These are phyloP conservation scores for Diaporthe ampelina DNA, from an alignment of 2,329 filamentous ascomycete genomes.

Conservation along the genomic window DNA sequence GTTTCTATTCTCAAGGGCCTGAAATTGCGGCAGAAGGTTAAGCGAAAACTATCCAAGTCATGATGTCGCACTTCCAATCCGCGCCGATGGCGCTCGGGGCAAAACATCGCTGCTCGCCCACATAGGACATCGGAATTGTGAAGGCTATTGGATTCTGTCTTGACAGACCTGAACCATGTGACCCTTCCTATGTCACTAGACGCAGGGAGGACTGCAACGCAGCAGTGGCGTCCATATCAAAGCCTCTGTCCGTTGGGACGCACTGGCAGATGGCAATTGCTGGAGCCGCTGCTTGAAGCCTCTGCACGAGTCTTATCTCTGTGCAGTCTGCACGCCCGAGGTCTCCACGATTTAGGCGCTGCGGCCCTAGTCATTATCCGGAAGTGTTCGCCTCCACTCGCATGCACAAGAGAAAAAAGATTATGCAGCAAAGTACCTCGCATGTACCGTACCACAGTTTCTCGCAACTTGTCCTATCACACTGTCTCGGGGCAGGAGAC, in stretches of 20 bases:
- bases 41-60: conserved; percentile 6
- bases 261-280: conserved; percentile 1
- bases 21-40: conserved; percentile 7
- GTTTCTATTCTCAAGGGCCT: neutral
- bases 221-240: conserved; percentile 10
- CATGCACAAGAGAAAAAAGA: conserved; percentile 37
- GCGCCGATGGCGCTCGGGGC: neutral
- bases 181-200: neutral
- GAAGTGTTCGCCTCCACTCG: conserved; percentile 35
- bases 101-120: neutral
- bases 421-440: conserved; percentile 33
- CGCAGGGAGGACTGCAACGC: neutral
- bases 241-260: neutral
- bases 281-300: conserved; percentile 4
- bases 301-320: conserved; percentile 27
- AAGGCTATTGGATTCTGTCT: conserved; percentile 2
- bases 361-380: conserved; percentile 32
- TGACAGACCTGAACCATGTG: neutral
- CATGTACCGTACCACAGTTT: conserved; percentile 34
- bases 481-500: conserved; percentile 6
- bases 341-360: conserved; percentile 29
- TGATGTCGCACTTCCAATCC: neutral
- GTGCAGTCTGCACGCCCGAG: conserved; percentile 9
- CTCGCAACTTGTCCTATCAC: conserved; percentile 14
- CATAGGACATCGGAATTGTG: neutral